Evolutionary conservation across 768 basidiomycete species (phyloP), one percentile per base, ranked within the genome.

Genomic region (Ephemerocybe angulata): DNA sequence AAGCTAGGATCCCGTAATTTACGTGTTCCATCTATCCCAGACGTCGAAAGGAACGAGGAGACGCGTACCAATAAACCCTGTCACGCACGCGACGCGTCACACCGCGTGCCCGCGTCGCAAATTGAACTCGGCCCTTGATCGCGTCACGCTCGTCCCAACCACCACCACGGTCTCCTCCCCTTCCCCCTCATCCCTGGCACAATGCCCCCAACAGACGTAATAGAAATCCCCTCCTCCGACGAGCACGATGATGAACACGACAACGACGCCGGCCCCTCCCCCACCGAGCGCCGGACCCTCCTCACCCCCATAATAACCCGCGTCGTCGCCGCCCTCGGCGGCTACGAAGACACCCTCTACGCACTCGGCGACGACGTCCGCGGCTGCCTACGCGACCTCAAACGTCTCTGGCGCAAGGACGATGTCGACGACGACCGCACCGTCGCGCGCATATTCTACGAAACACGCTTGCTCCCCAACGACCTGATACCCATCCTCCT

Each of bases 401-500:
- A 98, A 74, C 90, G 86, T 62, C 80, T 96, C 47, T 98, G 96
- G 97, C 74, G 95, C 50, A 89, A 92, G 69, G 97, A 99, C 69
- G 97, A 98, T 64, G 87, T 87, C 0, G 97, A 99, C 70, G 96
- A 98, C 67, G 94, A 95, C 66, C 84, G 97, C 17, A 98, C 94
- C 1, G 89, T 98, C 1, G 93, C 96, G 3, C 85, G 94, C 40
- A 88, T 98, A 55, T 89, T 98, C 67, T 91, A 87, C 82, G 86
- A 90, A 59, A 84, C 88, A n/a, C 84, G 91, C 17, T 82, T 94
- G 25, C 74, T 98, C 17, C 79, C 84, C 7, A 94, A 92, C 59
- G 96, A 98, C 70, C 76, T 98, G 48, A 72, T 98, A 19, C 88
- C 93, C 17, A 88, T 98, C 52, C 76, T 98, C 12, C 76, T 90